Evolutionary conservation across 2,329 filamentous ascomycete species (phyloP).

Genomic region (Clonostachys byssicola): DNA sequence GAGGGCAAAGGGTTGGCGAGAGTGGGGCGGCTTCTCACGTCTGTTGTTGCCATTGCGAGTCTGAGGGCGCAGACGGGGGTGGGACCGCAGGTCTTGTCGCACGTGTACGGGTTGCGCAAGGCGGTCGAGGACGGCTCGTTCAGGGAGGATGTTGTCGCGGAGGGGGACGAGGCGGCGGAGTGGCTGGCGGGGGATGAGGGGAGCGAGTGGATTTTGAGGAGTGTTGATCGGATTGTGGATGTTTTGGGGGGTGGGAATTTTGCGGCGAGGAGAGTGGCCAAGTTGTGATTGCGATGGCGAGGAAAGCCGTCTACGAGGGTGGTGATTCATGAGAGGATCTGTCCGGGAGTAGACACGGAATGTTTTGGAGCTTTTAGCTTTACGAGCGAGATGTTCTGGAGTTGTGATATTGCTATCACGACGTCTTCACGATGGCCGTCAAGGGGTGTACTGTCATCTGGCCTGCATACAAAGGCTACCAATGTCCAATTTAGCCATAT

Average conservation of each 20-base stretch:
- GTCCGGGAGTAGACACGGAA: no score
- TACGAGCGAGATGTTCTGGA: no score
- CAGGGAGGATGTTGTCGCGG: constrained; percentile 28
- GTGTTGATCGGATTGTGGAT: constrained; percentile 37
- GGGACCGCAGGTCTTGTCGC: constrained; percentile 75
- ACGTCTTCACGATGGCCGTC: no score
- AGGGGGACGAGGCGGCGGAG: constrained; percentile 20
- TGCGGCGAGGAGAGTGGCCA: constrained; percentile 11
- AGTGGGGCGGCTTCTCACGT: constrained; percentile 70
- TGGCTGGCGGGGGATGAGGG: constrained; percentile 41
- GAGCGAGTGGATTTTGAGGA: constrained; percentile 37
- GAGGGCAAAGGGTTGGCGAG: constrained; percentile 41
- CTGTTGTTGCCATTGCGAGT: constrained; percentile 69
- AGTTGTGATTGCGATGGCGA: background rate
- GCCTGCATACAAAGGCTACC: no score
- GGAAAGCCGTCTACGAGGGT: no score
- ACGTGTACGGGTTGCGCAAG: constrained; percentile 78
- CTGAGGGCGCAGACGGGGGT: constrained; percentile 77
- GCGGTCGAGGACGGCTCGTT: constrained; percentile 64
- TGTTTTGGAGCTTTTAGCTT: no score
- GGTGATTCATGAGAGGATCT: no score
- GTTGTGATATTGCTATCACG: no score
- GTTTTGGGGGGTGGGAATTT: constrained; percentile 37
- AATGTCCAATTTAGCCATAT: no score
- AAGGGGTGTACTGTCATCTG: no score